Conservation (phyloP, 768 basidiomycete species). For the Udeniomyces megalosporus region DNA sequence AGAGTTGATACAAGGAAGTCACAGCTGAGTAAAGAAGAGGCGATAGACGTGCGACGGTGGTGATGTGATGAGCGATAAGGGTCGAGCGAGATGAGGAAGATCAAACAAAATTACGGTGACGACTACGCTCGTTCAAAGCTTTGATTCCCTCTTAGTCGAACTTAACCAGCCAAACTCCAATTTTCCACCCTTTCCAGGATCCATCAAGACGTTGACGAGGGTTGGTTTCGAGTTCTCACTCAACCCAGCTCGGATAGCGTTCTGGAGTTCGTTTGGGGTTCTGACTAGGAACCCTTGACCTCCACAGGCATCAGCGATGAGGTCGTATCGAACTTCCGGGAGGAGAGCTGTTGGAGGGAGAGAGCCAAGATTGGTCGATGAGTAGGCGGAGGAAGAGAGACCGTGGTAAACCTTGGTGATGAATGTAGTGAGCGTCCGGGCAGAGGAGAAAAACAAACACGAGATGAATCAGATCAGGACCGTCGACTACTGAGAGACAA, state of each 20-base stretch:
- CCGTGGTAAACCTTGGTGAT: conserved; percentile 23
- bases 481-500: not conserved
- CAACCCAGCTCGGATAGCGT: conserved; percentile 14
- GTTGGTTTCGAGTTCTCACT: not conserved
- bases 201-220: conserved; percentile 19
- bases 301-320: conserved; percentile 14
- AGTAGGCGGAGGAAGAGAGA: conserved; percentile 9
- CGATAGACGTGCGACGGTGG: no score
- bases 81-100: no score
- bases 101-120: no score
- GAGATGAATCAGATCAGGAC: not conserved
- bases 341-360: conserved; percentile 19
- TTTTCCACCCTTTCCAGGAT: conserved; percentile 14
- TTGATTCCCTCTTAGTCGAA: conserved; percentile 18
- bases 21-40: no score
- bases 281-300: conserved; percentile 16
- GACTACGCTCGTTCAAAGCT: conserved; percentile 10
- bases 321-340: conserved; percentile 19
- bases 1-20: no score
- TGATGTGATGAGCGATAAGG: no score
- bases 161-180: conserved; percentile 19
- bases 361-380: conserved; percentile 5
- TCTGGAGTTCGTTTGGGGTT: conserved; percentile 16
- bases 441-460: not conserved
- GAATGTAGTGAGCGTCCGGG: no score